Base-by-base conservation (phyloP, 1,284 basidiomycete genomes). In the Bjerkandera adusta region DNA sequence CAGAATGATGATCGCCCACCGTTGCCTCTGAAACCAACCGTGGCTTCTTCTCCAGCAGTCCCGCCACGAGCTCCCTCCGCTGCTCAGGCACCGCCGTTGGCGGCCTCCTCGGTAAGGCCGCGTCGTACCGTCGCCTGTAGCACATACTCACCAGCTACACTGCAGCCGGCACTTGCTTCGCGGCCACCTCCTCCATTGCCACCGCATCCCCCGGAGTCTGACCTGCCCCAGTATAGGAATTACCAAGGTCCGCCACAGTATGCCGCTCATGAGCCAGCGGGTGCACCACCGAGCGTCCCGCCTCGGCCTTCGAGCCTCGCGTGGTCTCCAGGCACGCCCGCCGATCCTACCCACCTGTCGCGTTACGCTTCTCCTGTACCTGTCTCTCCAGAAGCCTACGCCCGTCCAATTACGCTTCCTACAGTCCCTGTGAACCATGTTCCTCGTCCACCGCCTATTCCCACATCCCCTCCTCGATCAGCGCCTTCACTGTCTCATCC, bases 21-120 rank as follows among this genome's bases (percentile, higher is more conserved):
- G 50, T 50, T 76, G 43, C 75, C 77, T 49, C 70, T 70, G 40
- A 79, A 75, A 57, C 76, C 76, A 38, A 43, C n/a, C 40, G 39
- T 27, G 21, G 59, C 48, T 39, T 55, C 47, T 57, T 66, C 48
- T 50, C 59, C 8, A 15, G 48, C n/a, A 41, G 20, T 30, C 44
- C 49, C 15, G 13, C 36, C n/a, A 6, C 16, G 21, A 26, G 10
- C 37, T 7, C 37, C 4, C 4, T n/a, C 22, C 7, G 18, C 32
- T 13, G 32, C 20, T 13, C 30, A 29, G 26, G 15, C 3, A 36
- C 34, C 8, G 34, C 22, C 13, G n/a, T 16, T 16, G n/a, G 27
- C n/a, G n/a, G n/a, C 8, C n/a, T 30, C 27, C 27, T 30, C n/a
- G n/a, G 27, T 30, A 30, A n/a, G 8, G 8, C 27, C 27, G 8